Evolutionary conservation across 805 yeast species (phyloP).

Genomic region (Starmerella scarabaei): DNA sequence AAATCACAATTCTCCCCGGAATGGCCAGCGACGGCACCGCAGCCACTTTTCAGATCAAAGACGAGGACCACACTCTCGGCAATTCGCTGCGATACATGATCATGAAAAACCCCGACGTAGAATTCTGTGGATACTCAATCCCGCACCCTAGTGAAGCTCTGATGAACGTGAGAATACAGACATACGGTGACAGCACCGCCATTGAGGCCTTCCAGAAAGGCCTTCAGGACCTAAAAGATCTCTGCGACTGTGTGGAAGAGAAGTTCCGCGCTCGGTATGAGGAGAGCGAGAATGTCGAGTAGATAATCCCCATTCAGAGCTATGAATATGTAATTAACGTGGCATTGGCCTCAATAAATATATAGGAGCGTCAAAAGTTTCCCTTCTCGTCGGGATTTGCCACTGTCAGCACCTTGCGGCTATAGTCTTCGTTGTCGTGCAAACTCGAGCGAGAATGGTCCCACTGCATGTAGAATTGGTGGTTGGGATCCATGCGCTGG

Average conservation of each 20-base stretch:
- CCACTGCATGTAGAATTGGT: constrained; percentile 38
- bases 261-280: constrained; percentile 58
- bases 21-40: constrained; percentile 87
- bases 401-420: constrained; percentile 43
- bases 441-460: constrained; percentile 36
- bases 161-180: constrained; percentile 83
- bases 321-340: not conserved
- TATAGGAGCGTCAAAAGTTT: not conserved
- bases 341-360: not conserved
- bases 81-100: constrained; percentile 86
- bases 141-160: constrained; percentile 95
- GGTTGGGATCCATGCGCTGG: constrained; percentile 47
- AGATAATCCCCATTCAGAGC: too few relatives aligned
- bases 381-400: constrained; percentile 33
- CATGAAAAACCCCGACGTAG: constrained; percentile 96
- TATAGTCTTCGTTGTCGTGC: constrained; percentile 46
- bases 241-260: constrained; percentile 74
- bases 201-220: constrained; percentile 89
- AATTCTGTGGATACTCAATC: constrained; percentile 94
- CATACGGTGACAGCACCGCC: constrained; percentile 75
- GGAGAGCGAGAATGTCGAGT: too few relatives aligned
- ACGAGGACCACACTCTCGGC: constrained; percentile 94
- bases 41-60: constrained; percentile 82
- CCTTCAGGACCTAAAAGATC: constrained; percentile 63
- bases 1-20: constrained; percentile 34